phyloP scores from a whole-genome alignment of 2,329 filamentous ascomycete genomes.

The Exophiala xenobiotica region DNA sequence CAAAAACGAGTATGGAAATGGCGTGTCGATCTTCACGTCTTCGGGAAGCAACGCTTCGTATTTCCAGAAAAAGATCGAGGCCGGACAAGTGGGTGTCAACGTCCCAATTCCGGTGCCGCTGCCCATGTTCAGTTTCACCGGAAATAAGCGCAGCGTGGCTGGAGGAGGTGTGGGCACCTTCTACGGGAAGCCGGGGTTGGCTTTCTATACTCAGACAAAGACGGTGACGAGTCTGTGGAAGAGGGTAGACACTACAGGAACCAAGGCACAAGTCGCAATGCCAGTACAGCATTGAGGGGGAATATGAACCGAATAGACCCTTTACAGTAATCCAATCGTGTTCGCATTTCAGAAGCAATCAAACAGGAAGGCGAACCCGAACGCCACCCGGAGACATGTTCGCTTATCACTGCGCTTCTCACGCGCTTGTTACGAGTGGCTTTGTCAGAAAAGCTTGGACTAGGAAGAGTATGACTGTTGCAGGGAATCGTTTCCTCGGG shows the following conservation, averaged over 20 bases:
- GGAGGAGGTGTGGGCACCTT: conserved; percentile 91
- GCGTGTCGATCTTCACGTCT: conserved; percentile 38
- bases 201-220: conserved; percentile 95
- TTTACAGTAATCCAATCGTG: too few species aligned
- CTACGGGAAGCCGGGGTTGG: conserved; percentile 85
- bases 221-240: conserved; percentile 89
- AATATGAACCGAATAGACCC: too few species aligned
- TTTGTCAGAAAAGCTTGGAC: too few species aligned
- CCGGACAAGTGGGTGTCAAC: conserved; percentile 35
- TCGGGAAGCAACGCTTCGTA: conserved; percentile 34
- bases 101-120: conserved; percentile 52
- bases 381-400: too few species aligned
- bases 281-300: too few species aligned
- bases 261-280: too few species aligned
- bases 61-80: conserved; percentile 37
- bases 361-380: too few species aligned
- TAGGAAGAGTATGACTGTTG: too few species aligned
- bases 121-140: conserved; percentile 63
- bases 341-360: too few species aligned
- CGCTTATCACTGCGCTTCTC: too few species aligned
- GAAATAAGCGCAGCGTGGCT: conserved; percentile 83
- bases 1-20: conserved; percentile 37
- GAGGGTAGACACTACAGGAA: not conserved
- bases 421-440: too few species aligned
- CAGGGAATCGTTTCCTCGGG: too few species aligned